phyloP scores from a whole-genome alignment of 768 basidiomycete species.

The Boletus vinaceobasis region DNA sequence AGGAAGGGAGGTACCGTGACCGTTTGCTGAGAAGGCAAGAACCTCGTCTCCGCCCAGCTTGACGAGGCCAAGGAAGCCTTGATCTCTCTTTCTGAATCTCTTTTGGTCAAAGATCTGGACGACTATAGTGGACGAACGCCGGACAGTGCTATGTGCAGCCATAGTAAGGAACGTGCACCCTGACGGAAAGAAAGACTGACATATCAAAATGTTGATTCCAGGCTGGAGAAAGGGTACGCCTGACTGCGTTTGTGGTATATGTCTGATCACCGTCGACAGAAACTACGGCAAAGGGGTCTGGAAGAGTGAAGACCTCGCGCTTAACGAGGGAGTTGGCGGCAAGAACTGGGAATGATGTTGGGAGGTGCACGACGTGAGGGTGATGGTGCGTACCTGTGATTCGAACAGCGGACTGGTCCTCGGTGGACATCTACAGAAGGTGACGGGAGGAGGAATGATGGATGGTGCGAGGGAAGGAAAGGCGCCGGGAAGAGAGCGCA shows the following conservation, averaged over 20 bases:
- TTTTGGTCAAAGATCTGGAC: conserved; percentile 91
- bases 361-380: not conserved
- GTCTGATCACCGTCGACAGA: conserved; percentile 85
- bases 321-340: conserved; percentile 73
- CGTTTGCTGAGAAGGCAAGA: conserved; percentile 44
- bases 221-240: conserved; percentile 63
- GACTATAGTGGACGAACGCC: conserved; percentile 67
- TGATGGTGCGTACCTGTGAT: conserved; percentile 22
- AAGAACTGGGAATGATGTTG: conserved; percentile 52
- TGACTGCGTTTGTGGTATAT: conserved; percentile 70
- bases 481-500: not conserved
- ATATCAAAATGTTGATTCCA: conserved; percentile 88
- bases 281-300: conserved; percentile 86
- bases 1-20: conserved; percentile 36
- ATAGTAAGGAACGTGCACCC: conserved; percentile 3
- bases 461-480: not conserved
- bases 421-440: conserved; percentile 20
- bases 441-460: not conserved
- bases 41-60: conserved; percentile 55
- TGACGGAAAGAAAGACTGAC: conserved; percentile 42
- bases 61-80: conserved; percentile 66
- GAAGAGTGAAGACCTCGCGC: conserved; percentile 74
- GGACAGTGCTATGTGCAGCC: conserved; percentile 50
- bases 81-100: conserved; percentile 84
- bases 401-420: conserved; percentile 14